Conservation (phyloP, 2,329 filamentous ascomycete genomes). For the Exophiala bonariae region DNA sequence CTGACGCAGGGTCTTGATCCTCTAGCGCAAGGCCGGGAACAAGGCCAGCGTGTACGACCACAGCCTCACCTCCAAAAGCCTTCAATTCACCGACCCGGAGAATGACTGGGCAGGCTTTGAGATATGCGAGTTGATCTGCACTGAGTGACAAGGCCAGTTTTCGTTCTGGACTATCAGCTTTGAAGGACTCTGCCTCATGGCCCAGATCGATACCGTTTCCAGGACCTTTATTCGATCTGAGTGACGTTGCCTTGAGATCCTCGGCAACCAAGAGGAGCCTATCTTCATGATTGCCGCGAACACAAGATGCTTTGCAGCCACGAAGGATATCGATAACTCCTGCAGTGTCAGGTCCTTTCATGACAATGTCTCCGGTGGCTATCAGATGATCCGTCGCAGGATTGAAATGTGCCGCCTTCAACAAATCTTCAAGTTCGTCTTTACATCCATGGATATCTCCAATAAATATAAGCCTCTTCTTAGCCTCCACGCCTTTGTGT, state of each 20-base stretch:
- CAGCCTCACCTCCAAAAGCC: slow-evolving; percentile 58
- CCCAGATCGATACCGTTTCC: not conserved
- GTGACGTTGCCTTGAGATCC: slow-evolving; percentile 37
- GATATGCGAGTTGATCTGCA: slow-evolving; percentile 65
- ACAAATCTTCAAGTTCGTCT: slow-evolving; percentile 60
- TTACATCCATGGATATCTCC: slow-evolving; percentile 93
- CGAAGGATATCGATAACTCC: slow-evolving; percentile 78
- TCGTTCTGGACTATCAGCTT: slow-evolving; percentile 41
- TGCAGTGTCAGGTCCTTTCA: slow-evolving; percentile 80
- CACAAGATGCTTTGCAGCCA: slow-evolving; percentile 71
- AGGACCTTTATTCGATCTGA: slow-evolving; percentile 7
- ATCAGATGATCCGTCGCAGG: slow-evolving; percentile 68
- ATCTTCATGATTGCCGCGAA: slow-evolving; percentile 93
- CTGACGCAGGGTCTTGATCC: slow-evolving; percentile 72
- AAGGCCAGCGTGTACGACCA: slow-evolving; percentile 83
- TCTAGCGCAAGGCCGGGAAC: slow-evolving; percentile 72
- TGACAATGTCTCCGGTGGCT: slow-evolving; percentile 75
- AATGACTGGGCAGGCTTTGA: slow-evolving; percentile 74
- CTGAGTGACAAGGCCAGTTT: slow-evolving; percentile 59
- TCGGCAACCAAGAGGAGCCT: slow-evolving; percentile 69
- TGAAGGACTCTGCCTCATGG: slow-evolving; percentile 3
- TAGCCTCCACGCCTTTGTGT: slow-evolving; percentile 33
- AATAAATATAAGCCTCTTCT: slow-evolving; percentile 71
- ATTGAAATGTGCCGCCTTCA: slow-evolving; percentile 67
- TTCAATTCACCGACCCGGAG: slow-evolving; percentile 67